Percentiles rank a stretch among this genome's conserved stretches.
These are phyloP conservation scores for Zoysia matrella DNA, from an alignment of 202 grass and related monocot genomes.

Conservation along the genomic window DNA sequence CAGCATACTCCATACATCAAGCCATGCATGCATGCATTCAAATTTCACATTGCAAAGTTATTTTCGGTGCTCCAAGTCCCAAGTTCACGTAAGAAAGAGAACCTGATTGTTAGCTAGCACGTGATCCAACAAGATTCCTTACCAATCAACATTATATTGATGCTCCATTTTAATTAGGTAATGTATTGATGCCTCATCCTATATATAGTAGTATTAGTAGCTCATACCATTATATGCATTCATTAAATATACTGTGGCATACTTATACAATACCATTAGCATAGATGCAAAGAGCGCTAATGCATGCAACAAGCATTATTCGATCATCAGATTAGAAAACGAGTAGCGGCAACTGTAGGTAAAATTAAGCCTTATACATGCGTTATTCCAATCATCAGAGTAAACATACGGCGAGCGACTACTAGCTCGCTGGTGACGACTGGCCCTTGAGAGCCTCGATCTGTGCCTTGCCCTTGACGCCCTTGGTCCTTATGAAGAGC, in stretches of 20 bases:
- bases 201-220: no score
- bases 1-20: background rate
- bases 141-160: no score
- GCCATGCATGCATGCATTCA: slow-evolving; percentile 11
- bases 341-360: background rate
- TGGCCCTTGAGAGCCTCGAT: slow-evolving; percentile 70
- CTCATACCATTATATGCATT: background rate
- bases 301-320: background rate
- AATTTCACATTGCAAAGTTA: background rate
- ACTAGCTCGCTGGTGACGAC: background rate
- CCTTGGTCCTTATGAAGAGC: slow-evolving; percentile 68
- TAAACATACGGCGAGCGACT: background rate
- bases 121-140: background rate
- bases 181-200: no score
- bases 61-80: background rate
- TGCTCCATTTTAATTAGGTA: no score
- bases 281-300: background rate
- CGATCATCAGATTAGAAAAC: background rate
- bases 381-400: slow-evolving; percentile 36
- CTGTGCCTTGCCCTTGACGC: slow-evolving; percentile 71
- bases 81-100: background rate
- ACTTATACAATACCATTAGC: background rate
- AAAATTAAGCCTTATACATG: background rate
- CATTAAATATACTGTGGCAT: background rate
- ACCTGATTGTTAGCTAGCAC: background rate